Conservation (phyloP, 768 basidiomycete genomes). For the Phlebiopsis gigantea region DNA sequence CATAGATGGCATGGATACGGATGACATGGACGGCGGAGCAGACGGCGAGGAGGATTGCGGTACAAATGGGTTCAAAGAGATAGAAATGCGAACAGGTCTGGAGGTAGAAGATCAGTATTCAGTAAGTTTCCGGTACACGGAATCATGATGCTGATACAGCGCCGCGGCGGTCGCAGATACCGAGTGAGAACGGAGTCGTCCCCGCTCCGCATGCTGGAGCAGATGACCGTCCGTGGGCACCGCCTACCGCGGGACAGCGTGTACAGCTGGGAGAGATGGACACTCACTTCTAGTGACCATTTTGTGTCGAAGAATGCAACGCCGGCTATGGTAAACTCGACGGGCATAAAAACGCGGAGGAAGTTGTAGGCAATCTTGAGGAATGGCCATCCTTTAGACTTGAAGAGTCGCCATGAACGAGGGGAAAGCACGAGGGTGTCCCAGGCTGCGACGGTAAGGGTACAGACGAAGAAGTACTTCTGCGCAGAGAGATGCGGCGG, state of each 20-base stretch:
- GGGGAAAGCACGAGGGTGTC: conserved; percentile 83
- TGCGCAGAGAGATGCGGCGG: conserved; percentile 77
- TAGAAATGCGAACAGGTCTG: conserved; percentile 67
- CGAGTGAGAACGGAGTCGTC: background rate
- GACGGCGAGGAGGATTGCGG: conserved; percentile 72
- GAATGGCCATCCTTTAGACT: conserved; percentile 60
- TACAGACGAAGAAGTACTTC: conserved; percentile 89
- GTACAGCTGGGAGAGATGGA: background rate
- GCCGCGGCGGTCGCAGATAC: background rate
- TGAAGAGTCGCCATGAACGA: conserved; percentile 67
- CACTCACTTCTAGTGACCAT: conserved; percentile 49
- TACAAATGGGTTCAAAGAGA: conserved; percentile 84
- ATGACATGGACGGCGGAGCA: conserved; percentile 72
- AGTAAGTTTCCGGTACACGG: background rate
- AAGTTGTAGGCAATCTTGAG: conserved; percentile 77
- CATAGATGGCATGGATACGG: conserved; percentile 75
- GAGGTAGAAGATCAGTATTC: background rate
- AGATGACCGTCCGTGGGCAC: background rate
- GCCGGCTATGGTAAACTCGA: conserved; percentile 77
- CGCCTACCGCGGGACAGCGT: too few species aligned
- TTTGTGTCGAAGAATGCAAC: conserved; percentile 83
- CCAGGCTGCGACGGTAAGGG: conserved; percentile 86
- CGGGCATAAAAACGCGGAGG: conserved; percentile 70
- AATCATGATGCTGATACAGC: background rate
- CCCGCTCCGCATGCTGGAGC: background rate